Conservation (phyloP, 2,329 filamentous ascomycete genomes). For the Claviceps africana region DNA sequence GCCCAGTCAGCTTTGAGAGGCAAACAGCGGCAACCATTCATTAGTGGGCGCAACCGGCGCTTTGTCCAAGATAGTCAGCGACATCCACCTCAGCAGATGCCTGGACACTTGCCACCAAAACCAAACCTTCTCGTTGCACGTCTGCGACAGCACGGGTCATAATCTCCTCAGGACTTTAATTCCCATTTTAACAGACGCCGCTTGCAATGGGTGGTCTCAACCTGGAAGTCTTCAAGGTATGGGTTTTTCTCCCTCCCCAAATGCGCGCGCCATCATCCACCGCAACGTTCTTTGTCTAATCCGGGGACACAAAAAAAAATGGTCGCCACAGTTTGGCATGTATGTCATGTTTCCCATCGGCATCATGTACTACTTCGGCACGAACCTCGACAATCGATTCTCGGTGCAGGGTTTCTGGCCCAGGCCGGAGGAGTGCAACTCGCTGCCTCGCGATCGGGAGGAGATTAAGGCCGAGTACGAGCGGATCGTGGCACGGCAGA, state of each 20-base stretch:
- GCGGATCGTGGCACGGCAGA: slow-evolving; percentile 48
- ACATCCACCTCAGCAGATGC: background rate
- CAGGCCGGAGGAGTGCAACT: slow-evolving; percentile 60
- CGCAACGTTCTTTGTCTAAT: background rate
- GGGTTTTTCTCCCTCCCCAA: background rate
- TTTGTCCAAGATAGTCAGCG: background rate
- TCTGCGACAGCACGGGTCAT: background rate
- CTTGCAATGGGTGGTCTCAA: slow-evolving; percentile 63
- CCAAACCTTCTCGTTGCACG: background rate
- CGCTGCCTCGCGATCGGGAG: slow-evolving; percentile 61
- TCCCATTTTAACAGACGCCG: slow-evolving; percentile 6
- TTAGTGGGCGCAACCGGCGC: background rate
- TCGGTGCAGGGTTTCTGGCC: slow-evolving; percentile 89
- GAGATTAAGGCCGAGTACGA: slow-evolving; percentile 75
- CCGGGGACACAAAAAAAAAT: background rate
- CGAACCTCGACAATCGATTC: slow-evolving; percentile 90
- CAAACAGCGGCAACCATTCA: background rate
- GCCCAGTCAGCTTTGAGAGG: background rate
- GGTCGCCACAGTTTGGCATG: slow-evolving; percentile 74
- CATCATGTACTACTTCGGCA: slow-evolving; percentile 99
- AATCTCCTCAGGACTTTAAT: background rate
- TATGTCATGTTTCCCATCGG: slow-evolving; percentile 98
- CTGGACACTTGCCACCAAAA: background rate
- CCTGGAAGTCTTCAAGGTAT: slow-evolving; percentile 86
- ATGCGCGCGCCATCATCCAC: too few species aligned